Percentiles rank a stretch among this genome's conserved stretches.
These are phyloP conservation scores for Fusarium humuli DNA, from an alignment of 2,329 filamentous ascomycete species.

Conservation along the genomic window DNA sequence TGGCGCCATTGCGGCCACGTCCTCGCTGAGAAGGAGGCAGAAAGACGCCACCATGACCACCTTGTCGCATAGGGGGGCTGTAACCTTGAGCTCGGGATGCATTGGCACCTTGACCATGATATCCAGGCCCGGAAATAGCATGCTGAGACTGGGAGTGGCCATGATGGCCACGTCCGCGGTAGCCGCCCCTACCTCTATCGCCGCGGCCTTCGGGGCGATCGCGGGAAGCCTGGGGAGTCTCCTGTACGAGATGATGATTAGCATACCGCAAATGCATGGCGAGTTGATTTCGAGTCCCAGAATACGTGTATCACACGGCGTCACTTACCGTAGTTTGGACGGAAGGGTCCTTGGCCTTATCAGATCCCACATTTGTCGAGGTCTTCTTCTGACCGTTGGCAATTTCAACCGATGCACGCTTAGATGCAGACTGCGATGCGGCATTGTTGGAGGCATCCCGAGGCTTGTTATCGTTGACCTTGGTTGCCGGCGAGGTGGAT, in stretches of 20 bases:
- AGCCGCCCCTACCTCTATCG: constrained; percentile 58
- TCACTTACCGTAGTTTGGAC: constrained; percentile 56
- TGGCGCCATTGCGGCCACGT: constrained; percentile 51
- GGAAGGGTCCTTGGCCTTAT: constrained; percentile 57
- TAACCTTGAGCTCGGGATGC: constrained; percentile 54
- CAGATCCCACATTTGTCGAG: constrained; percentile 48
- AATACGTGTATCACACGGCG: not conserved
- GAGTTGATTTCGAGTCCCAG: not conserved
- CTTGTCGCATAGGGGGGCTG: constrained; percentile 60
- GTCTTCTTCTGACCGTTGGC: constrained; percentile 58
- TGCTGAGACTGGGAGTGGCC: constrained; percentile 52
- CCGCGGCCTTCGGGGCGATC: constrained; percentile 54
- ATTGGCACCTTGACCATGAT: constrained; percentile 52
- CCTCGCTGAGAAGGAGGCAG: constrained; percentile 52
- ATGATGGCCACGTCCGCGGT: constrained; percentile 59
- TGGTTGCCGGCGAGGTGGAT: constrained; percentile 47
- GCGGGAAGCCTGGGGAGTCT: constrained; percentile 45
- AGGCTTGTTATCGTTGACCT: constrained; percentile 50
- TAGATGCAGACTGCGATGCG: constrained; percentile 54
- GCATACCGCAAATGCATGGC: not conserved
- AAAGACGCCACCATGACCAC: constrained; percentile 52
- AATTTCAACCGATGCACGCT: constrained; percentile 59
- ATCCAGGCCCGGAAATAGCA: constrained; percentile 43
- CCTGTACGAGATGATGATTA: constrained; percentile 38
- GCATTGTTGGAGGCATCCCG: constrained; percentile 56